phyloP scores from a whole-genome alignment of 345 rosid genomes.

The Camelina laxa region DNA sequence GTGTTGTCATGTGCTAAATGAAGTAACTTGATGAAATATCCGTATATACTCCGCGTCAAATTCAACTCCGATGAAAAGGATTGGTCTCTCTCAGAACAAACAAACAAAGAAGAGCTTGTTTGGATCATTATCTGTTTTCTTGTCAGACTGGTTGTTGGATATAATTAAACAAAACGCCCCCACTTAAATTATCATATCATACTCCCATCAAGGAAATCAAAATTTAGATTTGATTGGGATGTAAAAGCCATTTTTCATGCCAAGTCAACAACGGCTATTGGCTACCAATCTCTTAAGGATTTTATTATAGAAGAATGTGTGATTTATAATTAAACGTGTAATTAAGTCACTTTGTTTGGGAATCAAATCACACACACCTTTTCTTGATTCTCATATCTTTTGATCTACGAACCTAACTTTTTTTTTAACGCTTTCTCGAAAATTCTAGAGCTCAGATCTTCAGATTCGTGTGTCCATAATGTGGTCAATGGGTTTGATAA shows the following conservation, averaged over 20 bases:
- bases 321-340: background rate
- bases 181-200: no score
- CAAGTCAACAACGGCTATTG: slow-evolving; percentile 22
- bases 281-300: background rate
- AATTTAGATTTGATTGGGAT: background rate
- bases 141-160: slow-evolving; percentile 7
- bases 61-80: slow-evolving; percentile 8
- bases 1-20: background rate
- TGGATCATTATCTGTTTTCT: background rate
- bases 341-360: background rate
- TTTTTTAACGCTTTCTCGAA: background rate
- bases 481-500: slow-evolving; percentile 41
- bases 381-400: background rate
- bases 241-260: slow-evolving; percentile 10
- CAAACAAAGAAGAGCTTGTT: background rate
- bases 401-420: background rate
- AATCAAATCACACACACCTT: slow-evolving; percentile 12
- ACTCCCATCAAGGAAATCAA: background rate
- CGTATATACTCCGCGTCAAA: slow-evolving; percentile 20
- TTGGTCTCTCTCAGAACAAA: background rate
- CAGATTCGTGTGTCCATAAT: slow-evolving; percentile 22
- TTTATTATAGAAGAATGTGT: background rate
- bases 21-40: slow-evolving; percentile 3
- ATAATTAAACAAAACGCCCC: background rate
- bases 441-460: slow-evolving; percentile 19